Base-by-base conservation (phyloP, 176 grass and related monocot genomes). In the Oryza glaberrima region DNA sequence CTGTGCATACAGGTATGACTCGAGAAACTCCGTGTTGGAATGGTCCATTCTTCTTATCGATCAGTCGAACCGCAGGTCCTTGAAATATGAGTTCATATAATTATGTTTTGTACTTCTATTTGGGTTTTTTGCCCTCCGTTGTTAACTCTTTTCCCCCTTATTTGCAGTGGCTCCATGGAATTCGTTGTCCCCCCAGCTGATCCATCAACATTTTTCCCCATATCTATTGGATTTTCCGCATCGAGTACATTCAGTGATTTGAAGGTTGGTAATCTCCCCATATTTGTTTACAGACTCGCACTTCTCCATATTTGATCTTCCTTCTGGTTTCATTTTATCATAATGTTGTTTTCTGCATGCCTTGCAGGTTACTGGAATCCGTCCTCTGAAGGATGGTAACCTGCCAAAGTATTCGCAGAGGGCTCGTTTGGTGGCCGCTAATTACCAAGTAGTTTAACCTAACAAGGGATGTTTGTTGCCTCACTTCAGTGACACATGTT, bases 31-130 rank as follows among this genome's bases (percentile, higher is more conserved):
- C 32, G 65, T 66, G 38, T 72, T 94, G 85, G 94, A 97, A 77
- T 97, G 94, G 94, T 92, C 94, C 67, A 88, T 97, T 86, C 67
- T 92, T 54, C 92, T 94, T 86, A 88, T 97, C 58, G 94, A 97
- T 52, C 80, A 97, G 69, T 97, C 92, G 5, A 97, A 94, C 52
- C 94, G 90, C 87, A 97, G 85, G 94, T 97, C 30, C 25, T 5
- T 81, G 74, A 56, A 78, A 30, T 69, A 72, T 44, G 16, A 63
- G 70, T 78, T 56, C 38, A n/a, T 23, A 15, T 4, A 70, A n/a
- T 23, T 25, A 56, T 84, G 7, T 61, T 61, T 61, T 56, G 40
- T n/a, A 60, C 87, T 13, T 41, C 35, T 36, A 36, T 36, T 36
- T 36, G 35, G 30, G 20, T 76, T 83, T 80, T 72, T 35, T 22